Conservation (phyloP, 164 flowering plant species). For the Sedum album region DNA sequence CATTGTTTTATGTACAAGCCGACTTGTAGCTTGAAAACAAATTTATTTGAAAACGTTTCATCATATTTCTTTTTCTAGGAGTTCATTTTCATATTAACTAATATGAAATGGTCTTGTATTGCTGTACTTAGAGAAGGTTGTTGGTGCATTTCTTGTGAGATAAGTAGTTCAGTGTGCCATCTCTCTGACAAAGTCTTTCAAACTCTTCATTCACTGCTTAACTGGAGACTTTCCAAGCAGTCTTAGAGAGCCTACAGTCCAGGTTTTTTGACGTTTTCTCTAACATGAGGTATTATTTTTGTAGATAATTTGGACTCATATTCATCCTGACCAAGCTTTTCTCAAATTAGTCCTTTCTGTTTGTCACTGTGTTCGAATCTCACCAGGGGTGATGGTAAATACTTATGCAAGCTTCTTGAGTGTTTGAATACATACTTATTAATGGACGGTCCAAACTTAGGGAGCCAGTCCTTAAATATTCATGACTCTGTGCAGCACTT, state of each 20-base stretch:
- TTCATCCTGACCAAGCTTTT: slow-evolving; percentile 7
- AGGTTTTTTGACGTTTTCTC: slow-evolving; percentile 57
- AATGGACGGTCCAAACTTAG: slow-evolving; percentile 91
- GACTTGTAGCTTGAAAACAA: neutral
- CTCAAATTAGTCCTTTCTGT: slow-evolving; percentile 8
- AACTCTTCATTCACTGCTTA: slow-evolving; percentile 78
- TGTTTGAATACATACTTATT: slow-evolving; percentile 72
- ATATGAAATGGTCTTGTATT: slow-evolving; percentile 44
- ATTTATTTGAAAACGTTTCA: neutral
- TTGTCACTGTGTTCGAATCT: neutral
- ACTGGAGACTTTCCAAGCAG: slow-evolving; percentile 78
- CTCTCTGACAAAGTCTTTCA: slow-evolving; percentile 71
- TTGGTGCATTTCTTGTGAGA: slow-evolving; percentile 32
- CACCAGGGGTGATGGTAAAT: slow-evolving; percentile 78
- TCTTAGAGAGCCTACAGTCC: slow-evolving; percentile 52
- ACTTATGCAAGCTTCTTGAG: slow-evolving; percentile 74
- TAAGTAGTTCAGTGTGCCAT: slow-evolving; percentile 26
- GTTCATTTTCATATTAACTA: neutral
- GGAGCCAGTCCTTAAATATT: slow-evolving; percentile 48
- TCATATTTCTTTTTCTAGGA: neutral
- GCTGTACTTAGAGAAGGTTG: slow-evolving; percentile 56
- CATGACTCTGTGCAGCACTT: slow-evolving; percentile 60
- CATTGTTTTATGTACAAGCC: neutral
- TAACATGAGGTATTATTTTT: slow-evolving; percentile 39
- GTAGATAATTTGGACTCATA: neutral